phyloP scores from a whole-genome alignment of 2,329 filamentous ascomycete genomes.

The Gnomoniopsis sp. region DNA sequence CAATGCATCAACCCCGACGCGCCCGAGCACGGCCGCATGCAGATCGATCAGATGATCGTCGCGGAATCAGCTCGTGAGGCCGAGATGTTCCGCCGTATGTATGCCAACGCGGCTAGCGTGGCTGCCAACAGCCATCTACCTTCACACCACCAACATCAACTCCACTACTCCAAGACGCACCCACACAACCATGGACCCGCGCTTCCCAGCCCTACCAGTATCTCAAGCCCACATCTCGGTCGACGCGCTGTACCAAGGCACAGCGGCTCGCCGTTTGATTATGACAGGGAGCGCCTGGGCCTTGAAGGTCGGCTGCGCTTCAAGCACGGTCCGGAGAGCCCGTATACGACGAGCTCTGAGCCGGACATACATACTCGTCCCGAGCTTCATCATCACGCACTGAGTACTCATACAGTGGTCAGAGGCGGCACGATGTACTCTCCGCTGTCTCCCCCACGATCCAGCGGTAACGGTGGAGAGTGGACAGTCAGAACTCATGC shows the following conservation, averaged over 20 bases:
- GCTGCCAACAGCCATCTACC: conserved; percentile 13
- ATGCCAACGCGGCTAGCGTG: conserved; percentile 23
- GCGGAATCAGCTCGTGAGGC: conserved; percentile 48
- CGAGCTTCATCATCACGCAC: conserved; percentile 17
- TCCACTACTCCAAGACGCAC: conserved; percentile 4
- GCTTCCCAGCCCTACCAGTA: conserved; percentile 22
- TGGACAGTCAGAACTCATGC: conserved; percentile 26
- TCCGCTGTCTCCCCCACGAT: conserved; percentile 12
- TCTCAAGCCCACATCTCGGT: conserved; percentile 14
- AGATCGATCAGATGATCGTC: conserved; percentile 58
- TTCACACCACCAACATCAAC: conserved; percentile 12
- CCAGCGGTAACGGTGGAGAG: conserved; percentile 1
- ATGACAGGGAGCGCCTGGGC: conserved; percentile 17
- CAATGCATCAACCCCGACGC: conserved; percentile 65
- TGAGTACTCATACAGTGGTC: conserved; percentile 2
- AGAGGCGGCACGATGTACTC: conserved; percentile 5
- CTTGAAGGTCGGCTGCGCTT: conserved; percentile 28
- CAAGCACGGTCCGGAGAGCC: conserved; percentile 24
- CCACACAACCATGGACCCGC: conserved; percentile 16
- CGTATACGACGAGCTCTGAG: conserved; percentile 40
- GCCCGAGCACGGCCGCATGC: conserved; percentile 63
- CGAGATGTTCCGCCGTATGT: conserved; percentile 35
- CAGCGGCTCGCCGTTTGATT: conserved; percentile 13
- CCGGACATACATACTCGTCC: conserved; percentile 14
- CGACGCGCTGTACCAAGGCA: conserved; percentile 2